phyloP scores from a whole-genome alignment of 371 early-diverging fungal species.

The Mortierella sp. region DNA sequence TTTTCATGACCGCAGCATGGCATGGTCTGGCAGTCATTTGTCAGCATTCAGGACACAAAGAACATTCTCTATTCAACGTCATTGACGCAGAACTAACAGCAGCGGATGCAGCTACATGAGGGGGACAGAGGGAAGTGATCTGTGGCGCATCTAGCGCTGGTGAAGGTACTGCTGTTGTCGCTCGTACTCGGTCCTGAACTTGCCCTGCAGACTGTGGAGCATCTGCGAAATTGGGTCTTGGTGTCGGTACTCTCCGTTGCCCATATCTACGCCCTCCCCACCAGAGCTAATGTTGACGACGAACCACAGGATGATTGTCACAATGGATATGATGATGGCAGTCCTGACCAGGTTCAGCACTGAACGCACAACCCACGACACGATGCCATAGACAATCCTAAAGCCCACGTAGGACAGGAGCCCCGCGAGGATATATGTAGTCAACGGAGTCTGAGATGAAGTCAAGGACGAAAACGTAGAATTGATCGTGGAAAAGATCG shows the following conservation, averaged over 20 bases:
- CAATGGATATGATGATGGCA: slow-evolving; percentile 35
- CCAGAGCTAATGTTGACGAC: slow-evolving; percentile 34
- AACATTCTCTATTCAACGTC: not conserved
- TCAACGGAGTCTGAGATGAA: slow-evolving; percentile 31
- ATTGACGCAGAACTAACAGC: no score
- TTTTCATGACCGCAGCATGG: no score
- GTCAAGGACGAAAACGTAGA: slow-evolving; percentile 33
- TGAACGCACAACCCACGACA: slow-evolving; percentile 41
- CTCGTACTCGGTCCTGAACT: slow-evolving; percentile 38
- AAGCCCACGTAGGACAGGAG: slow-evolving; percentile 37
- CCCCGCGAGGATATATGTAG: slow-evolving; percentile 36
- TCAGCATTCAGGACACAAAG: no score
- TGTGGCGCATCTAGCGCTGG: slow-evolving; percentile 2
- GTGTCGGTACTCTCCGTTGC: slow-evolving; percentile 15
- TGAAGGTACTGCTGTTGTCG: slow-evolving; percentile 43
- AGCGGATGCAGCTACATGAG: no score
- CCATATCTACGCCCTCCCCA: not conserved
- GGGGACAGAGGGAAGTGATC: no score
- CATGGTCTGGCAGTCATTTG: no score
- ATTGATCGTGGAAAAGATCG: slow-evolving; percentile 25
- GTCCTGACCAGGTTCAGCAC: slow-evolving; percentile 44
- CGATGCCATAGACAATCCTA: slow-evolving; percentile 33
- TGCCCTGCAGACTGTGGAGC: slow-evolving; percentile 21
- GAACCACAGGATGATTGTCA: slow-evolving; percentile 36
- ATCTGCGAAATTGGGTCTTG: slow-evolving; percentile 38